phyloP scores from a whole-genome alignment of 2,329 filamentous ascomycete genomes.

The Apiospora koreana region DNA sequence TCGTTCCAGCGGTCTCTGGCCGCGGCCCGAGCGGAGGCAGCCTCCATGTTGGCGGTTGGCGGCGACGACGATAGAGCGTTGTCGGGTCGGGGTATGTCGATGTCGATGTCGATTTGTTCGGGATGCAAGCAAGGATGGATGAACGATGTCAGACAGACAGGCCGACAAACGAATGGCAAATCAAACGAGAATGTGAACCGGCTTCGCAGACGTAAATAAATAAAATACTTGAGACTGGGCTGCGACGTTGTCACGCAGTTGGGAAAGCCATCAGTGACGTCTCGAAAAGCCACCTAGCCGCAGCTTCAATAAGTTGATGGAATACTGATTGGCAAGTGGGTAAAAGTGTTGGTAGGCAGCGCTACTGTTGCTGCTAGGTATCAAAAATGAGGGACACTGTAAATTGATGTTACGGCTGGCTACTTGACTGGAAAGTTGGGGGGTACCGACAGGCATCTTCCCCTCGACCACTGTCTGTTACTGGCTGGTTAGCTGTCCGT shows the following conservation, averaged over 20 bases:
- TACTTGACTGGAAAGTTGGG: too few relatives aligned
- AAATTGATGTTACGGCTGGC: too few relatives aligned
- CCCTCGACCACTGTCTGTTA: too few relatives aligned
- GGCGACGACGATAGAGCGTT: neutral
- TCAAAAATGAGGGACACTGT: neutral
- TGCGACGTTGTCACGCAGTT: constrained; percentile 4
- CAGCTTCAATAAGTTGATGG: constrained; percentile 3
- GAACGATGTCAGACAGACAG: neutral
- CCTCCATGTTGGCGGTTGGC: constrained; percentile 69
- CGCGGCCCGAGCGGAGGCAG: constrained; percentile 91
- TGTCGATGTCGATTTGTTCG: neutral
- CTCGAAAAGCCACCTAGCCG: constrained; percentile 7
- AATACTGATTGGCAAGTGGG: neutral
- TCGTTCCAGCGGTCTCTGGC: constrained; percentile 91
- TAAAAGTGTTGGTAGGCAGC: constrained; percentile 1
- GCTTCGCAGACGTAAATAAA: neutral
- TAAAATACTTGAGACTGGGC: neutral
- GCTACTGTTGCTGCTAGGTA: neutral
- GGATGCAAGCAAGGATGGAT: neutral
- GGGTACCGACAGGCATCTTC: too few relatives aligned
- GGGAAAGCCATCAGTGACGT: constrained; percentile 9
- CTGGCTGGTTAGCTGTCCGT: too few relatives aligned
- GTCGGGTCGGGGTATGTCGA: neutral
- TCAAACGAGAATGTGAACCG: neutral
- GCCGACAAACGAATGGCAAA: neutral